Base-by-base conservation (phyloP, 2,329 filamentous ascomycete species). In the Paecilomyces sp. region DNA sequence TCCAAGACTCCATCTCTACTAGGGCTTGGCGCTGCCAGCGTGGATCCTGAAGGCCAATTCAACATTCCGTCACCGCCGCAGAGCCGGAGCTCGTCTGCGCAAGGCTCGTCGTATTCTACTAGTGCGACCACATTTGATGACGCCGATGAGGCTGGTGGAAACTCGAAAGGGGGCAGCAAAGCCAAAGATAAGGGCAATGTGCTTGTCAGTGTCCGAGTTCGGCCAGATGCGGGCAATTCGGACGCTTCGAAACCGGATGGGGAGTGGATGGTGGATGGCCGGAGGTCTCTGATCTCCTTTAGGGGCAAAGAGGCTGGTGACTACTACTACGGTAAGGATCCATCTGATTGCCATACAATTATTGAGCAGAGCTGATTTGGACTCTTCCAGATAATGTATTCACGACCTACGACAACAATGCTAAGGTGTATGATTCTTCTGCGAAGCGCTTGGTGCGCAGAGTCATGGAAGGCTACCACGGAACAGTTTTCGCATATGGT, bases 381-480 rank as follows among this genome's bases (percentile, higher is more conserved):
- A 41, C 9, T 1, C 36, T 31, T 33, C 25, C 68, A 96, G 94
- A 99, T 79, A 97, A 97, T 77, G 94, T 97, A 62, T 99, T 99
- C 75, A 87, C 91, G 56, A 90, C 92, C 18, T 87, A 95, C 71
- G 93, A 99, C 72, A 90, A 97, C 73, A 99, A 99, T 72, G 87
- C 91, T 57, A 88, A 89, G 71, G 94, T 99, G 9, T 99, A 99
- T 73, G 94, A 99, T 75, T 87, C 93, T 63, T 90, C 86, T 54
- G 94, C 94, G 52, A 97, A 97, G 77, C 89, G 94, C 63, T 81
- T 99, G 57, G 94, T 99, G 54, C 89, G 94, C 66, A 85, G 94
- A 68, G 94, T 99, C 56, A 99, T 99, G 94, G 94, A 99, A 79
- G 94, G 94, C 51, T 99, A 97, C 73, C 93, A 97, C 70, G 94